phyloP scores from a whole-genome alignment of 2,329 filamentous ascomycete genomes.

The Esteya vermicola region DNA sequence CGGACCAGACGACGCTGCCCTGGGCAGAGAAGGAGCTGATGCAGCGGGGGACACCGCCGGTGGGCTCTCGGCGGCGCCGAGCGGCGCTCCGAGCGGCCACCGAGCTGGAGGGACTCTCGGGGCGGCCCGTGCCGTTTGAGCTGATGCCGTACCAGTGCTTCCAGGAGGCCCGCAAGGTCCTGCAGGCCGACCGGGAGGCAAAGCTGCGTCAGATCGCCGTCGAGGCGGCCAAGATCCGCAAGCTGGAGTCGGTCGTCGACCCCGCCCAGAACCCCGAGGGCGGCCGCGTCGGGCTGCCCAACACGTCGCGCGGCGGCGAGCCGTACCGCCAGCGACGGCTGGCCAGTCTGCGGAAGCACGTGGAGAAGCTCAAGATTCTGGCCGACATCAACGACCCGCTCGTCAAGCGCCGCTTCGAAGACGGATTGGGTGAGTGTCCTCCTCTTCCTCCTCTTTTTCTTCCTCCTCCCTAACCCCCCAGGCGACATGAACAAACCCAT shows the following conservation, averaged over 20 bases:
- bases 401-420: constrained; percentile 88
- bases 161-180: constrained; percentile 79
- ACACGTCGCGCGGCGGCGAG: constrained; percentile 46
- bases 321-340: constrained; percentile 52
- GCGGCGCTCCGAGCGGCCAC: constrained; percentile 40
- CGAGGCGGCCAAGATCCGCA: constrained; percentile 54
- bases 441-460: neutral
- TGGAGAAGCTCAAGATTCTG: constrained; percentile 72
- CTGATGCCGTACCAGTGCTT: constrained; percentile 95
- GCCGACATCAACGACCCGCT: constrained; percentile 91
- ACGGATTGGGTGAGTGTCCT: constrained; percentile 57
- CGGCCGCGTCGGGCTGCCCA: constrained; percentile 24
- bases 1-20: constrained; percentile 50
- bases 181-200: constrained; percentile 65
- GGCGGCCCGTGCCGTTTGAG: constrained; percentile 74
- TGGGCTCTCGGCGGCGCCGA: constrained; percentile 76
- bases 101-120: constrained; percentile 22
- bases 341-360: constrained; percentile 51
- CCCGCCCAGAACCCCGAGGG: neutral
- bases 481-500: constrained; percentile 94
- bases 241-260: constrained; percentile 38
- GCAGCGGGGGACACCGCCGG: constrained; percentile 51
- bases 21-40: constrained; percentile 55
- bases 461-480: constrained; percentile 21
- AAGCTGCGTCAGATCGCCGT: constrained; percentile 62